A percentile compares a stretch with the other conserved stretches of the same genome.
Evolutionary conservation across 148 eudicot genomes (phyloP).

Genomic region (Polygonum maritimum): DNA sequence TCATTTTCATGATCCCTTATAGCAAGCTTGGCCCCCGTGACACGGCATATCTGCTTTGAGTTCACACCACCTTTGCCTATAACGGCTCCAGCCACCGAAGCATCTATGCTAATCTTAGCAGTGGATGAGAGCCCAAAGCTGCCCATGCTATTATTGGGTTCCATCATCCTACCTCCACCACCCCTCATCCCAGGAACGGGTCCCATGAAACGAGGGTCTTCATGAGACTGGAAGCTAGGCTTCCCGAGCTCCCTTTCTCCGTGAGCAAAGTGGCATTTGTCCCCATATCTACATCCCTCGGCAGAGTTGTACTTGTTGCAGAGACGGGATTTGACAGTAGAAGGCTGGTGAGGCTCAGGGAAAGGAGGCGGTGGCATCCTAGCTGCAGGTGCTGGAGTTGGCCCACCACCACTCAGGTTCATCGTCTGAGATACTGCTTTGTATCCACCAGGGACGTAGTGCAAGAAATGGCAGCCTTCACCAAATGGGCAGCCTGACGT

Average conservation of each 20-base stretch:
- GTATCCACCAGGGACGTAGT: constrained; percentile 79
- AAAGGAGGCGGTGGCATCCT: constrained; percentile 51
- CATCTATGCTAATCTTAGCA: constrained; percentile 71
- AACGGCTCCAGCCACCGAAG: constrained; percentile 68
- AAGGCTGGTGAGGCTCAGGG: constrained; percentile 39
- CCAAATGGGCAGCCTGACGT: constrained; percentile 90
- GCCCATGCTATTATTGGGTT: constrained; percentile 33
- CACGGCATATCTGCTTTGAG: constrained; percentile 75
- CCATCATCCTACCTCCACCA: constrained; percentile 27
- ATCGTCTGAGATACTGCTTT: constrained; percentile 75
- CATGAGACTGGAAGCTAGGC: constrained; percentile 38
- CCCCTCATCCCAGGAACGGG: constrained; percentile 38
- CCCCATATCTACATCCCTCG: constrained; percentile 84
- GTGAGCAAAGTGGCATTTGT: constrained; percentile 83
- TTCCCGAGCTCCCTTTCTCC: constrained; percentile 84
- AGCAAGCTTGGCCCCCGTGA: constrained; percentile 67
- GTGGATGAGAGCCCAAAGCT: constrained; percentile 72
- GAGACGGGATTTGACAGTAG: constrained; percentile 46
- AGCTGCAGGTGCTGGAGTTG: constrained; percentile 31
- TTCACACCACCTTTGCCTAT: constrained; percentile 77
- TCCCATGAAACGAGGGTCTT: constrained; percentile 54
- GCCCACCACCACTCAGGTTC: constrained; percentile 16
- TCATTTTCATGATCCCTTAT: constrained; percentile 77
- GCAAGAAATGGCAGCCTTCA: constrained; percentile 81
- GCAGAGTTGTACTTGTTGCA: constrained; percentile 64